Percentiles rank a stretch among this genome's conserved stretches.
Conservation (phyloP, 2,329 filamentous ascomycete genomes). For the Colletotrichum sp. region DNA sequence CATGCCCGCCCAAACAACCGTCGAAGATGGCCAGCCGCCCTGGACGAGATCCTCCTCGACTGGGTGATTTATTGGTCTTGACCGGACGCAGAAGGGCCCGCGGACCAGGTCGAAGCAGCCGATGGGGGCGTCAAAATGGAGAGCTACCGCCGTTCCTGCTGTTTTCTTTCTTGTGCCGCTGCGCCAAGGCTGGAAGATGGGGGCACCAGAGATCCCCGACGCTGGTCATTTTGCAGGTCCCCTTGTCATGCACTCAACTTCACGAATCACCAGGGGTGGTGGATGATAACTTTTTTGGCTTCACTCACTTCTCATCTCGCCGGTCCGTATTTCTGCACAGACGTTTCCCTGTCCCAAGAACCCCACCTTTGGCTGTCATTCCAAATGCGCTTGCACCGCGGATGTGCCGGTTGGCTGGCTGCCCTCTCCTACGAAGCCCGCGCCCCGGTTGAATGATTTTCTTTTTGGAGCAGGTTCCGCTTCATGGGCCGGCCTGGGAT, state of each 20-base stretch:
- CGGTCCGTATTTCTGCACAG: background rate
- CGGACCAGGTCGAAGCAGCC: background rate
- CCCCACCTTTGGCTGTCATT: conserved; percentile 14
- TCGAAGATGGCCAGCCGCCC: background rate
- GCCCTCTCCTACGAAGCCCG: background rate
- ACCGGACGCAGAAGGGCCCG: background rate
- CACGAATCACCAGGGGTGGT: background rate
- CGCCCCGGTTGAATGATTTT: background rate
- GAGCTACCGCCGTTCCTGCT: background rate
- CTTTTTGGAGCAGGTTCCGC: background rate
- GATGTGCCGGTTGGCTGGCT: conserved; percentile 19
- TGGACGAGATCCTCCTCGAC: background rate
- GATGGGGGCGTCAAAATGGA: background rate
- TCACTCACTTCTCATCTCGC: background rate
- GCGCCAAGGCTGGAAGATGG: background rate
- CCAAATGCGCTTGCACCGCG: conserved; percentile 17
- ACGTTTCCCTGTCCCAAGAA: background rate
- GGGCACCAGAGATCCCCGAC: background rate
- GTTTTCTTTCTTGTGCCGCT: background rate
- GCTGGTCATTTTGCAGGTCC: background rate
- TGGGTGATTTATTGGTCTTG: background rate
- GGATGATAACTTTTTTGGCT: background rate
- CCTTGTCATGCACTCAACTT: background rate
- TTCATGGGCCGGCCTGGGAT: background rate
- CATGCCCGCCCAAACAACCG: background rate